Evolutionary conservation across 768 basidiomycete species (phyloP).

Genomic region (Tulasnella sp.): DNA sequence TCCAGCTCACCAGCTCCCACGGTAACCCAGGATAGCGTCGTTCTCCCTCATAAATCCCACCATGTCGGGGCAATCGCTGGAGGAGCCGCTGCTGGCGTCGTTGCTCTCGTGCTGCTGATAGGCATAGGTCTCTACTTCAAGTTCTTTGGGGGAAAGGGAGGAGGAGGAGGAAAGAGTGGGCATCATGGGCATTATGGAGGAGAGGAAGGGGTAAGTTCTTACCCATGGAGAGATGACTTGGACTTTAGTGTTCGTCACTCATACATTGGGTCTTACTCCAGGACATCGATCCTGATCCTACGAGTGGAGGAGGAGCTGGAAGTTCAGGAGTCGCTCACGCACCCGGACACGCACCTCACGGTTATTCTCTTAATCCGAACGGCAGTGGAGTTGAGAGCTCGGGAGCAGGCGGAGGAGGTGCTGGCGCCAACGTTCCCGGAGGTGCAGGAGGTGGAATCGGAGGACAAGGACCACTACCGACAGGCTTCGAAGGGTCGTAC

Average conservation of each 20-base stretch:
- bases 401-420: neutral
- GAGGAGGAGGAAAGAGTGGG: neutral
- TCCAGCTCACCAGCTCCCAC: neutral
- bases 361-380: neutral
- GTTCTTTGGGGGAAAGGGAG: neutral
- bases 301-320: neutral
- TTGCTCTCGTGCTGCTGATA: neutral
- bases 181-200: neutral
- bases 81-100: neutral
- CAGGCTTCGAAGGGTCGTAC: neutral
- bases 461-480: neutral
- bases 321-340: neutral
- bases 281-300: neutral
- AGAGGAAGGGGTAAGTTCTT: neutral
- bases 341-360: neutral
- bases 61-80: neutral
- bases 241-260: too few relatives aligned
- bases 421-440: neutral
- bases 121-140: neutral
- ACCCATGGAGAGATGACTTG: too few relatives aligned
- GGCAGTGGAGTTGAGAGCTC: neutral
- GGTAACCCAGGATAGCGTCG: neutral
- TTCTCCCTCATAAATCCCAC: neutral
- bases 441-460: neutral
- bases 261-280: neutral